Evolutionary conservation across 371 early-diverging fungal genomes (phyloP).

Genomic region (Circinella umbellata): DNA sequence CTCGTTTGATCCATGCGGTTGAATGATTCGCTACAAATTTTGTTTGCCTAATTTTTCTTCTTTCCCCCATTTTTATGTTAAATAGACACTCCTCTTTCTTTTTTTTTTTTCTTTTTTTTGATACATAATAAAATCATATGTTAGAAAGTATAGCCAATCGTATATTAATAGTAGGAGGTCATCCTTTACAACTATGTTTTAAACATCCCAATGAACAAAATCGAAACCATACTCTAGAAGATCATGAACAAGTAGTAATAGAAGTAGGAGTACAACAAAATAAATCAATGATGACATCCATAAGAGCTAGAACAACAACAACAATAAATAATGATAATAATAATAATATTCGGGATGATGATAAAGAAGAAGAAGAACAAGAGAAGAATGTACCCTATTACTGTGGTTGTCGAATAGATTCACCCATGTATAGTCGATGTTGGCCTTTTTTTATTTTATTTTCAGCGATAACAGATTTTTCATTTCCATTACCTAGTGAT

Average conservation of each 20-base stretch:
- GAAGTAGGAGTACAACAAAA: background rate
- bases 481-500: conserved; percentile 39
- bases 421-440: conserved; percentile 27
- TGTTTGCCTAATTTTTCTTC: conserved; percentile 25
- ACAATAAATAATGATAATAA: too few species aligned
- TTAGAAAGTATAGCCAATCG: conserved; percentile 16
- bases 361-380: background rate
- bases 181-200: conserved; percentile 26
- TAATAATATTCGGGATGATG: too few species aligned
- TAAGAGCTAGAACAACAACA: background rate
- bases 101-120: conserved; percentile 5
- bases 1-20: background rate
- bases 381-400: conserved; percentile 12
- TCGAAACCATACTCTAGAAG: background rate
- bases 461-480: conserved; percentile 39
- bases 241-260: background rate
- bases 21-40: conserved; percentile 2
- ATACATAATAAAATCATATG: background rate
- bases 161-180: conserved; percentile 21
- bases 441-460: conserved; percentile 41
- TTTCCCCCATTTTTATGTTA: conserved; percentile 16
- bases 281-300: background rate
- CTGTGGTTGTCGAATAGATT: conserved; percentile 32
- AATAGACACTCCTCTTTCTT: conserved; percentile 2
- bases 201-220: conserved; percentile 17